Evolutionary conservation across 371 early-diverging fungal genomes (phyloP).

Genomic region (Mucor irregularis): DNA sequence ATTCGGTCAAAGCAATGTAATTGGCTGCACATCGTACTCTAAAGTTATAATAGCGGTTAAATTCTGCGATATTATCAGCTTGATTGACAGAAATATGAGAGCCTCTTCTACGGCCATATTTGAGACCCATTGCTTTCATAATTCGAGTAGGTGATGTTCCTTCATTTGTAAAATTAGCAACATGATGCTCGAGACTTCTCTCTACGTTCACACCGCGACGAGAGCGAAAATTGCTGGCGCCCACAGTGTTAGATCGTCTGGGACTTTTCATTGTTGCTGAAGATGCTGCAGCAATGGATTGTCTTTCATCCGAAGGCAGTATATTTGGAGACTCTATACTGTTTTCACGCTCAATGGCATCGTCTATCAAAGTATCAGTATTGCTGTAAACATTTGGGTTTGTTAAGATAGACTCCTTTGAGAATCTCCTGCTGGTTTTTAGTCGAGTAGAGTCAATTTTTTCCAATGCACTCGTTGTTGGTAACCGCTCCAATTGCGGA

Average conservation of each 20-base stretch:
- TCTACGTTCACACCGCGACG: constrained; percentile 4
- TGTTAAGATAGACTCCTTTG: constrained; percentile 15
- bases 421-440: background rate
- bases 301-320: background rate
- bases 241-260: background rate
- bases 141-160: constrained; percentile 4
- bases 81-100: constrained; percentile 7
- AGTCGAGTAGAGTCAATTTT: constrained; percentile 6
- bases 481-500: background rate
- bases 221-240: background rate
- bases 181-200: constrained; percentile 5
- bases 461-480: constrained; percentile 1
- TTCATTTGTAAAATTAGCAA: background rate
- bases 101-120: constrained; percentile 10
- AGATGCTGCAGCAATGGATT: background rate
- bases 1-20: constrained; percentile 75
- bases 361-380: no score
- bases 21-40: constrained; percentile 23
- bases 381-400: no score
- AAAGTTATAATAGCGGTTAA: constrained; percentile 17
- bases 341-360: no score
- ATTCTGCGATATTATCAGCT: constrained; percentile 8
- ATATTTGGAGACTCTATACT: no score
- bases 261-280: no score
- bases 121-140: background rate